These are phyloP conservation scores for Neoboletus subvelutipes DNA, from an alignment of 768 basidiomycete species.

Conservation along the genomic window DNA sequence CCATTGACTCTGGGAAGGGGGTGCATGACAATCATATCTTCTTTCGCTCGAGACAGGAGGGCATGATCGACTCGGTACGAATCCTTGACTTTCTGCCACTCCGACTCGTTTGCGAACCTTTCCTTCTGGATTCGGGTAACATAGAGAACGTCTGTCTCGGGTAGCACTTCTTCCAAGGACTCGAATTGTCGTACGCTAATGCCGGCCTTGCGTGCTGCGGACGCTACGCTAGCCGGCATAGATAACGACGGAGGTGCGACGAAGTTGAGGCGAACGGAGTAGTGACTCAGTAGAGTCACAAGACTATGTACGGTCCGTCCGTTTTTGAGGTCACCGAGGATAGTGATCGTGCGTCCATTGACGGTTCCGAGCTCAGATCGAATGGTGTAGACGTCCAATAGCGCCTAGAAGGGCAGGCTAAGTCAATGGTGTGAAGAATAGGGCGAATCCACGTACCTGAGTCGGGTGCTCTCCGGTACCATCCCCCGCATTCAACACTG, in stretches of 20 bases:
- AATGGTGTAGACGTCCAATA: constrained; percentile 90
- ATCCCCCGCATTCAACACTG: constrained; percentile 95
- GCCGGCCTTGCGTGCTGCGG: constrained; percentile 81
- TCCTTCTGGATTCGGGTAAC: constrained; percentile 97
- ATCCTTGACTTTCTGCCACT: constrained; percentile 91
- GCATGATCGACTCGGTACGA: constrained; percentile 93
- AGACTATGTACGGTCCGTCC: constrained; percentile 97
- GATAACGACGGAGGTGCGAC: constrained; percentile 83
- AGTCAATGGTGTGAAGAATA: neutral
- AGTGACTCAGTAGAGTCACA: constrained; percentile 87
- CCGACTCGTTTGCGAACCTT: constrained; percentile 74
- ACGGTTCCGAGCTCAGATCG: constrained; percentile 97
- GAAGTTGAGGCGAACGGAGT: constrained; percentile 93
- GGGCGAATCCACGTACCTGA: constrained; percentile 54
- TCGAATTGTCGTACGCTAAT: constrained; percentile 77
- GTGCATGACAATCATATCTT: constrained; percentile 99
- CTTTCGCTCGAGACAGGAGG: constrained; percentile 88
- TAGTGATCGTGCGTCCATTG: constrained; percentile 89
- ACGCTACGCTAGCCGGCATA: constrained; percentile 87
- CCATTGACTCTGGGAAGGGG: constrained; percentile 92
- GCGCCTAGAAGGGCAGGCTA: constrained; percentile 47
- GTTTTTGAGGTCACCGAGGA: constrained; percentile 96
- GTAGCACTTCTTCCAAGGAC: constrained; percentile 87
- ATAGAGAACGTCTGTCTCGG: constrained; percentile 93
- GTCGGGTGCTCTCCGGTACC: constrained; percentile 98